Conservation (phyloP, 768 basidiomycete species). For the Rhodotorula taiwanensis region DNA sequence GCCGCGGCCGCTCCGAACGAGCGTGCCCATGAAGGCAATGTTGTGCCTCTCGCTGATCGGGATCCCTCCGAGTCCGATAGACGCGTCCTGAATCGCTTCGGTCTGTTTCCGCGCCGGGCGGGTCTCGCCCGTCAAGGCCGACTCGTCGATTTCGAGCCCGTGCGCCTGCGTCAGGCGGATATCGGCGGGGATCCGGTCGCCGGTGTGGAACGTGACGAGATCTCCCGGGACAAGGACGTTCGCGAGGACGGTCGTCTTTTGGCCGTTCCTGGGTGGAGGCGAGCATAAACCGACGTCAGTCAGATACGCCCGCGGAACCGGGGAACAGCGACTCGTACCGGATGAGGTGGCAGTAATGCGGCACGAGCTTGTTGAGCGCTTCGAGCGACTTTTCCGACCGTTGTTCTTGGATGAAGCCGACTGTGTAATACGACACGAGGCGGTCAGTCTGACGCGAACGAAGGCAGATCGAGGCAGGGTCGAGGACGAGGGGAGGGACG, state of each 20-base stretch:
- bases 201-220: constrained; percentile 77
- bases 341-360: constrained; percentile 87
- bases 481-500: constrained; percentile 35
- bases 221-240: constrained; percentile 97
- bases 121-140: constrained; percentile 89
- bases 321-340: constrained; percentile 51
- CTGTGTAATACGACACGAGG: too few relatives aligned
- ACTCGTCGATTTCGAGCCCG: constrained; percentile 91
- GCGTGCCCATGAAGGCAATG: constrained; percentile 91
- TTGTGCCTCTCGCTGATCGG: constrained; percentile 76
- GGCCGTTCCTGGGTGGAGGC: constrained; percentile 56
- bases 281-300: constrained; percentile 11
- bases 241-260: constrained; percentile 72
- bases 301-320: not conserved
- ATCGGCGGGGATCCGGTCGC: constrained; percentile 91
- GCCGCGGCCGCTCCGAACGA: constrained; percentile 82
- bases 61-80: constrained; percentile 46
- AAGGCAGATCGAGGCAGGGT: not conserved
- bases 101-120: constrained; percentile 63
- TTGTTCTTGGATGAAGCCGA: constrained; percentile 92
- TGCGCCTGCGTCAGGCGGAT: constrained; percentile 72
- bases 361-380: constrained; percentile 91
- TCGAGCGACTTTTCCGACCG: constrained; percentile 90
- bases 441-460: not conserved
- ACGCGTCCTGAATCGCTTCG: constrained; percentile 50